A percentile compares a stretch with the other conserved stretches of the same genome.
These are phyloP conservation scores for Cystoderma amianthinum DNA, from an alignment of 768 basidiomycete genomes.

Conservation along the genomic window DNA sequence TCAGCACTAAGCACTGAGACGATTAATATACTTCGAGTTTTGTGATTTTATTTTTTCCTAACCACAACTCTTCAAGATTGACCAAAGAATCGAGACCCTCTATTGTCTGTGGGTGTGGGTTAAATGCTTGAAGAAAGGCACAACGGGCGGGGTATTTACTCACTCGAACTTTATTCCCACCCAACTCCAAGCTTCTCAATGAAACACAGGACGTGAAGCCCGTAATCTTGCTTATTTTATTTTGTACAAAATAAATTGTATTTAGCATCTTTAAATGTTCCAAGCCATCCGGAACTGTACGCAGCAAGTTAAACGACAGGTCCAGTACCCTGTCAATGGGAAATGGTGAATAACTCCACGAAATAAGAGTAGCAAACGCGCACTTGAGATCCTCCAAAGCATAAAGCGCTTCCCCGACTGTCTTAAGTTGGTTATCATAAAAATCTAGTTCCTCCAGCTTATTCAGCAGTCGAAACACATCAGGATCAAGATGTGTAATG, in stretches of 20 bases:
- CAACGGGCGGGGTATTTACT: too few species aligned
- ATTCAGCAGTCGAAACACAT: slow-evolving; percentile 57
- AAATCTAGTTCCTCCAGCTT: slow-evolving; percentile 86
- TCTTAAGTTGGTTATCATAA: slow-evolving; percentile 93
- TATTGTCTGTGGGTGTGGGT: too few species aligned
- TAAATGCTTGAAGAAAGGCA: too few species aligned
- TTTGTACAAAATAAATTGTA: slow-evolving; percentile 93
- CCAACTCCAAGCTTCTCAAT: slow-evolving; percentile 82
- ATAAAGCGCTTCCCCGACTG: slow-evolving; percentile 59
- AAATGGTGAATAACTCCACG: slow-evolving; percentile 1
- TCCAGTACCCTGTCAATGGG: slow-evolving; percentile 60
- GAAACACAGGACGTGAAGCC: slow-evolving; percentile 49
- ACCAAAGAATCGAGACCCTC: slow-evolving; percentile 77
- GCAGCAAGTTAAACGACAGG: slow-evolving; percentile 91
- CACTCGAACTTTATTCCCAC: slow-evolving; percentile 89
- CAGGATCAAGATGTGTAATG: slow-evolving; percentile 65
- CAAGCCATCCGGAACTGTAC: slow-evolving; percentile 59
- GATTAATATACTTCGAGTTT: slow-evolving; percentile 60
- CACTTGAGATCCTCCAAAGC: slow-evolving; percentile 36
- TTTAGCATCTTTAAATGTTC: slow-evolving; percentile 51
- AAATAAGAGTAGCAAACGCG: slow-evolving; percentile 35
- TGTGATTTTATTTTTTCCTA: slow-evolving; percentile 96
- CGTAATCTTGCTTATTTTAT: slow-evolving; percentile 80
- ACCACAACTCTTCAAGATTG: slow-evolving; percentile 88
- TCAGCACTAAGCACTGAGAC: background rate